phyloP scores from a whole-genome alignment of 257 asterid species.

The Striga asiatica region DNA sequence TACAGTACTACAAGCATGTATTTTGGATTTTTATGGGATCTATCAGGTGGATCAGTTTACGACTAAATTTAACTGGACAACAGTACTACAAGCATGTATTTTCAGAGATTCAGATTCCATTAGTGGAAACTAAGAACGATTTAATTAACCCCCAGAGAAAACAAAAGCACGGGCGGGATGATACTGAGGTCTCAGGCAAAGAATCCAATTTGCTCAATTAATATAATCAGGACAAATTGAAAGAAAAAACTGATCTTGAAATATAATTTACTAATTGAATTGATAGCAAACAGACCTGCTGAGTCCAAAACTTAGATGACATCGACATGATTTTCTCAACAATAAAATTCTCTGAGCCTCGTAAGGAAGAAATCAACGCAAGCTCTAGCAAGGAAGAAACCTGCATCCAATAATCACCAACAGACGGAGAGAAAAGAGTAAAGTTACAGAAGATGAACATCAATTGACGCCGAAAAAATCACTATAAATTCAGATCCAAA shows the following conservation, averaged over 20 bases:
- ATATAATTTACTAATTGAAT: not conserved
- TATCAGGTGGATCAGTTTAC: too few relatives aligned
- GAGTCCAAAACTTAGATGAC: slow-evolving; percentile 56
- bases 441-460: not conserved
- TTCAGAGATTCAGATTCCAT: too few relatives aligned
- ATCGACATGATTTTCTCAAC: slow-evolving; percentile 33
- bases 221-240: too few relatives aligned
- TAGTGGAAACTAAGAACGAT: too few relatives aligned
- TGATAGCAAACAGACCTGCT: slow-evolving; percentile 37
- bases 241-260: not conserved
- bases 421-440: not conserved
- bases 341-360: slow-evolving; percentile 1
- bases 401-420: slow-evolving; percentile 18
- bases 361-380: too few relatives aligned
- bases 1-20: too few relatives aligned
- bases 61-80: too few relatives aligned
- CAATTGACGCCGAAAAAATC: not conserved
- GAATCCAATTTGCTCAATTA: not conserved
- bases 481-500: slow-evolving; percentile 15
- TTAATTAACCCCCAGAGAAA: too few relatives aligned
- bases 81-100: too few relatives aligned
- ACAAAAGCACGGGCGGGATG: not conserved
- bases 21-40: too few relatives aligned
- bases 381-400: slow-evolving; percentile 3
- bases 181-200: not conserved